Conservation (phyloP, 306 rosid species). For the Purshia tridentata region DNA sequence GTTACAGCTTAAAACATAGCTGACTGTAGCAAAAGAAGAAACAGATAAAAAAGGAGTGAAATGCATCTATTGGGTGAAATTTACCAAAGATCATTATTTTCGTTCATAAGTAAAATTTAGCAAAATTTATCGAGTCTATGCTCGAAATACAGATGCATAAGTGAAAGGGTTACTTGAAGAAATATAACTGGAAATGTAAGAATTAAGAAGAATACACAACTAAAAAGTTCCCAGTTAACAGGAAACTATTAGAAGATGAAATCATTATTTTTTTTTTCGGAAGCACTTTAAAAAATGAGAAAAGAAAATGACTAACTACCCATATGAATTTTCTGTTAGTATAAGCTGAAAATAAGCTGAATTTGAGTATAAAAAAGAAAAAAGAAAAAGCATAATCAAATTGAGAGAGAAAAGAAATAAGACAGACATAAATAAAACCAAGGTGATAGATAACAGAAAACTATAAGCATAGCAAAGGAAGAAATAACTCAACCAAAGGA, state of each 20-base stretch:
- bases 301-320: neutral
- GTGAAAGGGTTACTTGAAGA: neutral
- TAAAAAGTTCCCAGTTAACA: neutral
- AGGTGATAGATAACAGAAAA: conserved; percentile 11
- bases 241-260: neutral
- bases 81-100: neutral
- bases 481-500: conserved; percentile 5
- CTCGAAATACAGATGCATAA: neutral
- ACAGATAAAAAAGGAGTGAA: neutral
- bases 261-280: neutral
- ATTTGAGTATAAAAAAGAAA: conserved; percentile 8
- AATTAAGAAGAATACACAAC: neutral
- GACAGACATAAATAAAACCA: neutral
- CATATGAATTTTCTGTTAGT: conserved; percentile 24
- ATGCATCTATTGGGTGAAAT: neutral
- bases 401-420: conserved; percentile 12
- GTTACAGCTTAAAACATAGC: neutral
- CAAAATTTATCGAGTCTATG: neutral
- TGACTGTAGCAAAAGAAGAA: neutral
- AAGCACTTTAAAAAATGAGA: neutral
- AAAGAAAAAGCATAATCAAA: conserved; percentile 18
- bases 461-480: conserved; percentile 15
- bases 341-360: conserved; percentile 19
- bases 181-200: neutral
- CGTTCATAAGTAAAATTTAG: conserved; percentile 3